Percentiles rank a stretch among this genome's conserved stretches.
Evolutionary conservation across 495 filamentous ascomycete species (phyloP).

Genomic region (Pyrenula aspistea): DNA sequence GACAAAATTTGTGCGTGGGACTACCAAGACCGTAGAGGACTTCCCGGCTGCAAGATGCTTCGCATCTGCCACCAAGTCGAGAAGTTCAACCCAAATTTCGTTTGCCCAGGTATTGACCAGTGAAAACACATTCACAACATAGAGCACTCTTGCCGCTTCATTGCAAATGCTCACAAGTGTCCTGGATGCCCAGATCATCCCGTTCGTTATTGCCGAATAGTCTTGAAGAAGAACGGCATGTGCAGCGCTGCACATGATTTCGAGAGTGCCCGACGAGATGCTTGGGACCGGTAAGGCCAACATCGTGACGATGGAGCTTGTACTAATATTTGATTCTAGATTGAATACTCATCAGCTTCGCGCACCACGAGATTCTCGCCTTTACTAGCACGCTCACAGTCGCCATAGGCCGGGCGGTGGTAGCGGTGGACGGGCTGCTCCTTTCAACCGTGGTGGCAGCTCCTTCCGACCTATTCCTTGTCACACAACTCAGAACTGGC

Average conservation of each 20-base stretch:
- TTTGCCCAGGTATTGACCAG: neutral
- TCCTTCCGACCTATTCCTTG: no score
- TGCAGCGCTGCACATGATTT: neutral
- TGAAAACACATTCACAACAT: neutral
- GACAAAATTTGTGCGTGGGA: neutral
- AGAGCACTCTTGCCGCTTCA: neutral
- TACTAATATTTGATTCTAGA: no score
- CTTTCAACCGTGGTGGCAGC: no score
- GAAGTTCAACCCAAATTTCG: neutral
- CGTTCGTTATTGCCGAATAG: neutral
- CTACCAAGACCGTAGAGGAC: neutral
- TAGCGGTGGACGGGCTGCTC: no score
- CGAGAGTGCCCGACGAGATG: neutral
- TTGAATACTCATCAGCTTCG: no score
- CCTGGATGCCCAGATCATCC: neutral
- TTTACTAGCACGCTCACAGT: no score
- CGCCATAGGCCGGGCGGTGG: no score
- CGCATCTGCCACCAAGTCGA: neutral
- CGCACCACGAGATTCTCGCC: no score
- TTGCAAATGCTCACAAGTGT: neutral
- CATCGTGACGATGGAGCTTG: no score
- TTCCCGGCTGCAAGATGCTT: neutral
- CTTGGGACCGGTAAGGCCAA: neutral
- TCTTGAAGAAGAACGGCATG: neutral
- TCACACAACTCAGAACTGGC: no score